Percentiles rank a stretch among this genome's conserved stretches.
phyloP scores from a whole-genome alignment of 2,329 filamentous ascomycete species.

The Hypoxylon rubiginosum region DNA sequence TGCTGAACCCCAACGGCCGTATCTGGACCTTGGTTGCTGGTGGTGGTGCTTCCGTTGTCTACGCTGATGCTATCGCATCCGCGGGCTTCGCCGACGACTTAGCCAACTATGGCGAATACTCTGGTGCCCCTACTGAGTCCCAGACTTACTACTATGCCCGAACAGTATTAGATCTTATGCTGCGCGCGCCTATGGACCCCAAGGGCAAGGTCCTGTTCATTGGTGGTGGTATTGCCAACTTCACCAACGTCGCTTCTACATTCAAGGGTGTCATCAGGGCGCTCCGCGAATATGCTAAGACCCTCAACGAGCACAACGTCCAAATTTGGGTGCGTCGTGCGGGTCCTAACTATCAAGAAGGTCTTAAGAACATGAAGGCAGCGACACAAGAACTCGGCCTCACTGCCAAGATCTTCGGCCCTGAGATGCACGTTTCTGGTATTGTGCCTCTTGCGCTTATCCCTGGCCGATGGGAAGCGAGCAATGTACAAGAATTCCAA shows the following conservation, averaged over 20 bases:
- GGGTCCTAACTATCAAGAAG: conserved; percentile 99
- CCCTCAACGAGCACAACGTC: conserved; percentile 94
- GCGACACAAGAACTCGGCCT: conserved; percentile 94
- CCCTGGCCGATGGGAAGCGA: conserved; percentile 73
- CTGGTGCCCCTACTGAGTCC: conserved; percentile 96
- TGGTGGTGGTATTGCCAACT: conserved; percentile 99
- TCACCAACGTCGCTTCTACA: conserved; percentile 98
- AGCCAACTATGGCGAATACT: conserved; percentile 99
- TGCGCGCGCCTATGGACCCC: conserved; percentile 84
- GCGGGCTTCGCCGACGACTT: conserved; percentile 95
- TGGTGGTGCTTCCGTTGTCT: conserved; percentile 99
- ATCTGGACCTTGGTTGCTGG: conserved; percentile 99
- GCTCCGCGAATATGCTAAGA: conserved; percentile 87
- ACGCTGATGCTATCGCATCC: conserved; percentile 98
- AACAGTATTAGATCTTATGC: conserved; percentile 97
- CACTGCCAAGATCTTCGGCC: conserved; percentile 73
- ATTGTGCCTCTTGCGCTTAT: conserved; percentile 93
- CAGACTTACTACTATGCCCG: conserved; percentile 99
- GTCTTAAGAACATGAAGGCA: conserved; percentile 99
- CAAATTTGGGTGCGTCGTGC: conserved; percentile 95
- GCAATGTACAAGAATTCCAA: conserved; percentile 72
- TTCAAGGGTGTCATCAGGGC: conserved; percentile 99
- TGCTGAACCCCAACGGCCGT: conserved; percentile 90
- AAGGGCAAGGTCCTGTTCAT: conserved; percentile 99
- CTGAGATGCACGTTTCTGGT: conserved; percentile 96